Percentiles rank a stretch among this genome's conserved stretches.
phyloP scores from a whole-genome alignment of 139 green algal species.

The Diplosphaera chodatii region DNA sequence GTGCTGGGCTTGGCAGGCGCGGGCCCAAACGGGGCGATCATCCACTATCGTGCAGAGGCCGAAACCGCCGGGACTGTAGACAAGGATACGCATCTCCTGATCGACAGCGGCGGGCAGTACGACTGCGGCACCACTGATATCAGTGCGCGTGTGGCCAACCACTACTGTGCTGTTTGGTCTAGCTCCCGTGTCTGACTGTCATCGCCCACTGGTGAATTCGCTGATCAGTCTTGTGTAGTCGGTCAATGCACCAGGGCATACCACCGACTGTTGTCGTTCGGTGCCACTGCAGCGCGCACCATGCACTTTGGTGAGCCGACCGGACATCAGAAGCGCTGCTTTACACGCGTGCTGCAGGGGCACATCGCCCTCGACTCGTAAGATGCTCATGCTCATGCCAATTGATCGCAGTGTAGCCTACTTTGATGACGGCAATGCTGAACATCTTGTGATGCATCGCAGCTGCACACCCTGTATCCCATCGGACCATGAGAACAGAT shows the following conservation, averaged over 20 bases:
- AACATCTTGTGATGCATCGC: too few species aligned
- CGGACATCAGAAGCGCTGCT: conserved; percentile 67
- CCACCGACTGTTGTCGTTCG: too few species aligned
- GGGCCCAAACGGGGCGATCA: conserved; percentile 89
- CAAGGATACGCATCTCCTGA: conserved; percentile 73
- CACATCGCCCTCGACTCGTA: conserved; percentile 51
- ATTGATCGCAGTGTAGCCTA: too few species aligned
- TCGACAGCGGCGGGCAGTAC: conserved; percentile 90
- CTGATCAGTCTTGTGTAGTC: too few species aligned
- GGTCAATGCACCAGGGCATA: too few species aligned
- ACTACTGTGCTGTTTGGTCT: too few species aligned
- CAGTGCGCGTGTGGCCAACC: conserved; percentile 34
- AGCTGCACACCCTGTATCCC: too few species aligned
- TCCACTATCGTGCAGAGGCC: conserved; percentile 86
- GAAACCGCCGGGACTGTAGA: conserved; percentile 40
- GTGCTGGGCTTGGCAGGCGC: conserved; percentile 35
- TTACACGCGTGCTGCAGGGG: conserved; percentile 81
- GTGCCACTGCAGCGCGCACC: conserved; percentile 60
- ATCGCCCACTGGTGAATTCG: too few species aligned
- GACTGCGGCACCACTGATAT: conserved; percentile 98
- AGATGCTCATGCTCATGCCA: too few species aligned
- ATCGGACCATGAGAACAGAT: too few species aligned
- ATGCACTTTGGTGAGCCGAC: conserved; percentile 84
- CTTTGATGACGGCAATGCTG: too few species aligned
- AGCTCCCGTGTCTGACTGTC: too few species aligned